Evolutionary conservation across 2,329 filamentous ascomycete species (phyloP).

Genomic region (Alternaria tenuissima): DNA sequence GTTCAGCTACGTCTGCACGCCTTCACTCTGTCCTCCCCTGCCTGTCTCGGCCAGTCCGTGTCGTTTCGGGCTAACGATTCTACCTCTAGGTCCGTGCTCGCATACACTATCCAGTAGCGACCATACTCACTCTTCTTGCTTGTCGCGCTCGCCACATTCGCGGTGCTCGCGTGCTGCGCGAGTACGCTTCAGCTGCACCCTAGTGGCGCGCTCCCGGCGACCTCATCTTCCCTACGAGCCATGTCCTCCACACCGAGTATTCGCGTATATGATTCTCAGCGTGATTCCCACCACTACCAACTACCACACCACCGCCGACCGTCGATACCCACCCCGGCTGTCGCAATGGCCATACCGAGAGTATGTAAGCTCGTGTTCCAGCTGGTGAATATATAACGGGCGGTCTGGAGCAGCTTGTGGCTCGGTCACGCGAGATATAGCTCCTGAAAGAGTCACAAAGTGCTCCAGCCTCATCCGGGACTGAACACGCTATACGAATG

Average conservation of each 20-base stretch:
- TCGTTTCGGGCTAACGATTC: slow-evolving; percentile 13
- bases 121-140: slow-evolving; percentile 17
- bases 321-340: slow-evolving; percentile 51
- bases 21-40: slow-evolving; percentile 20
- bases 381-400: not conserved
- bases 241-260: slow-evolving; percentile 52
- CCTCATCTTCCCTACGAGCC: slow-evolving; percentile 37
- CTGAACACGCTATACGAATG: not conserved
- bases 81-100: slow-evolving; percentile 29
- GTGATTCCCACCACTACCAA: slow-evolving; percentile 51
- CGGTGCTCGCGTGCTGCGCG: slow-evolving; percentile 32
- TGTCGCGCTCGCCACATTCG: slow-evolving; percentile 40
- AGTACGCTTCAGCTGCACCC: slow-evolving; percentile 47
- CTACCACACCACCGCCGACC: slow-evolving; percentile 45
- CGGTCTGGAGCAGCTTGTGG: not conserved
- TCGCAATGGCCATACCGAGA: slow-evolving; percentile 70
- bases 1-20: slow-evolving; percentile 12
- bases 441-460: not conserved
- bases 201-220: slow-evolving; percentile 41
- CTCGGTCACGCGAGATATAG: slow-evolving; percentile 2
- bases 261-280: slow-evolving; percentile 54
- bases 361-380: slow-evolving; percentile 15
- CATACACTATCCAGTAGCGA: slow-evolving; percentile 29
- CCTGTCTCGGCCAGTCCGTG: slow-evolving; percentile 36
- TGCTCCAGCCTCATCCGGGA: not conserved